Conservation (phyloP, 1,284 basidiomycete species). For the Hemileia vastatrix region DNA sequence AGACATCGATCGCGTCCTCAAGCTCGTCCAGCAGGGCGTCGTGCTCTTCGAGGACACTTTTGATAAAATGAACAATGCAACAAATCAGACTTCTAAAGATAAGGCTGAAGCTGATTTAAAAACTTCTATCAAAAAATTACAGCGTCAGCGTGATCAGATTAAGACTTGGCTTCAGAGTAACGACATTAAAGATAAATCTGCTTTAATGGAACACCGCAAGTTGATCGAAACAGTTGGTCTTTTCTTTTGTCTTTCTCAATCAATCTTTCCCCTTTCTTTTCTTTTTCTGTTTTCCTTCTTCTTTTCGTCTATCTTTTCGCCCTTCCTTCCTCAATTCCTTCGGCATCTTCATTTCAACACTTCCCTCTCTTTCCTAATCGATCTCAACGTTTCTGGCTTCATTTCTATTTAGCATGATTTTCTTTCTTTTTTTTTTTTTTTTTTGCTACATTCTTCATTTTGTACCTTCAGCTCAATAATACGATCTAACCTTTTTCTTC, state of each 20-base stretch:
- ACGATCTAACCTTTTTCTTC: not conserved
- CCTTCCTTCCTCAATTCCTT: not conserved
- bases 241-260: constrained; percentile 1
- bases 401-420: not conserved
- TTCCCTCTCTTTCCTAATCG: not conserved
- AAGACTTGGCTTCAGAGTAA: constrained; percentile 97
- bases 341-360: not conserved
- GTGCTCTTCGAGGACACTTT: constrained; percentile 43
- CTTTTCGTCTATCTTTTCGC: not conserved
- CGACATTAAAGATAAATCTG: constrained; percentile 98
- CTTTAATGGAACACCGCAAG: constrained; percentile 81
- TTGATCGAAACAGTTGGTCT: constrained; percentile 88
- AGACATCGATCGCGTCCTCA: constrained; percentile 23
- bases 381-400: not conserved
- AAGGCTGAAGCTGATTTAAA: constrained; percentile 45
- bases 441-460: not conserved
- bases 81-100: constrained; percentile 43
- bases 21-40: constrained; percentile 37
- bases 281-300: not conserved
- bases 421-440: not conserved
- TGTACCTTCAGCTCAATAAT: not conserved
- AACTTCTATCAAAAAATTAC: constrained; percentile 72
- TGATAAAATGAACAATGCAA: constrained; percentile 40
- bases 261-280: not conserved
- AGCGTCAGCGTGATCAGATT: constrained; percentile 95